Conservation (phyloP, 768 basidiomycete species). For the Lactifluus pinguis region DNA sequence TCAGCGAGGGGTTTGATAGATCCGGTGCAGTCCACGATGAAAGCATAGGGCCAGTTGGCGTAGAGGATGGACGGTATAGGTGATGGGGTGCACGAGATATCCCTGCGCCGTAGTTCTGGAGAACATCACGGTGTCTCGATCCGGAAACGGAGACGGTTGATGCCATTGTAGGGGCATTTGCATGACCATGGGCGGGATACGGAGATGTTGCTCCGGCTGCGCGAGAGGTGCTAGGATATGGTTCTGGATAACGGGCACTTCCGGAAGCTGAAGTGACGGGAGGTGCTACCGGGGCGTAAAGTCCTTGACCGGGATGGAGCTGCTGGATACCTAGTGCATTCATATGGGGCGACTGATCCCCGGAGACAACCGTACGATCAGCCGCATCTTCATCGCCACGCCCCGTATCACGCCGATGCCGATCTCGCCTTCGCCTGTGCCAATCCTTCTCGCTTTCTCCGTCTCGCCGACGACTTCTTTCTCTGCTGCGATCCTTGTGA, state of each 20-base stretch:
- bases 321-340: conserved; percentile 15
- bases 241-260: neutral
- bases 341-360: neutral
- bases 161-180: neutral
- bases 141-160: neutral
- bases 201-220: neutral
- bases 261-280: neutral
- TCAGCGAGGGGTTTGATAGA: conserved; percentile 9
- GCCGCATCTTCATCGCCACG: neutral
- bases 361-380: neutral
- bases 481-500: conserved; percentile 10
- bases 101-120: neutral
- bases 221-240: conserved; percentile 1
- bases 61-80: conserved; percentile 9
- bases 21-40: conserved; percentile 8
- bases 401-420: conserved; percentile 5
- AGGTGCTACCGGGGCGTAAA: neutral
- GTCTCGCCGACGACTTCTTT: conserved; percentile 9
- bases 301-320: conserved; percentile 1
- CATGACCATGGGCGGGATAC: neutral
- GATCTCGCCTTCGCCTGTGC: conserved; percentile 5
- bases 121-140: neutral
- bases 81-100: neutral
- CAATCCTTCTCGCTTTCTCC: conserved; percentile 5
- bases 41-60: conserved; percentile 5